Conservation (phyloP, 164 flowering plant genomes). For the Dillenia turbinata region DNA sequence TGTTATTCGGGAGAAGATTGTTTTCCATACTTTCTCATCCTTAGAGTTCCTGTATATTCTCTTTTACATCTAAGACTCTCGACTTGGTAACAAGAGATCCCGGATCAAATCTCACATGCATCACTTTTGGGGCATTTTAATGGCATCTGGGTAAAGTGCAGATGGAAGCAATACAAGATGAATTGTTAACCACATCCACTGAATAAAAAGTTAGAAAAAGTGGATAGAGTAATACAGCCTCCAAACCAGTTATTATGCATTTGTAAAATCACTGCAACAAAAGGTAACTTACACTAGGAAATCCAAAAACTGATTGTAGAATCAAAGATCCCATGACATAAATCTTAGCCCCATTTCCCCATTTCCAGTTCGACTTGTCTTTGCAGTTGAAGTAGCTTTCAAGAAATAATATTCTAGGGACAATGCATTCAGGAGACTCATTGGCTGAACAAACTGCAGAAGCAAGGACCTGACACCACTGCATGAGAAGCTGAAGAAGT, state of each 20-base stretch:
- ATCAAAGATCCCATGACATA: constrained; percentile 83
- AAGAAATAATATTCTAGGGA: constrained; percentile 74
- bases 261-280: not conserved
- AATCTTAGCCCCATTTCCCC: constrained; percentile 61
- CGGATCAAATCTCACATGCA: no score
- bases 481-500: constrained; percentile 23
- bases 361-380: constrained; percentile 66
- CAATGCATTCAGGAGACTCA: constrained; percentile 55
- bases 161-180: not conserved
- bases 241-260: no score
- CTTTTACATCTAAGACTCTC: no score
- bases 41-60: no score
- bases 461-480: constrained; percentile 82
- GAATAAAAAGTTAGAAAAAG: no score
- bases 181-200: no score
- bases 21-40: no score
- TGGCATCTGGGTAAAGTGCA: not conserved
- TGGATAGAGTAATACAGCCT: no score
- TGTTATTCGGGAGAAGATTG: no score
- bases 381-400: constrained; percentile 55
- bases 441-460: constrained; percentile 49
- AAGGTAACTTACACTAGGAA: constrained; percentile 51
- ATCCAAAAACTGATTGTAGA: constrained; percentile 69
- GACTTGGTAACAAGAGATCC: no score
- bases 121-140: no score